phyloP scores from a whole-genome alignment of 306 rosid species.

The Delonix regia region DNA sequence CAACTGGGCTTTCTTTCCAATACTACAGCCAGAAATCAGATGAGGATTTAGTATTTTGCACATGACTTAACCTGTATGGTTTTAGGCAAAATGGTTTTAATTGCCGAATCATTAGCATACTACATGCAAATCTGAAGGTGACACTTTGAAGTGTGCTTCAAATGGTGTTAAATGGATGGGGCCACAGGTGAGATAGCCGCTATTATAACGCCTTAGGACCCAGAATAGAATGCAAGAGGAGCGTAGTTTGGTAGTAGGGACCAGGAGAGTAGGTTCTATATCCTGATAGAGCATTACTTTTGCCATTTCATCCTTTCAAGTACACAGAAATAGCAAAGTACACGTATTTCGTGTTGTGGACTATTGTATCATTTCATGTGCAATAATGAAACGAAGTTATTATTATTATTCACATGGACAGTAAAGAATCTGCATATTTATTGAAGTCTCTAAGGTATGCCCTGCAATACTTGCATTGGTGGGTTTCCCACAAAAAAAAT shows the following conservation, averaged over 20 bases:
- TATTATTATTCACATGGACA: background rate
- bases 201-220: conserved; percentile 23
- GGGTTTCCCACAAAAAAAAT: conserved; percentile 7
- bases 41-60: conserved; percentile 27
- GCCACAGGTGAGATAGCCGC: conserved; percentile 37
- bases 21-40: conserved; percentile 56
- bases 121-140: conserved; percentile 45
- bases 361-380: conserved; percentile 45
- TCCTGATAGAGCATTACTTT: conserved; percentile 51
- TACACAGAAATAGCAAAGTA: conserved; percentile 51
- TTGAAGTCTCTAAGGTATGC: background rate
- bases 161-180: conserved; percentile 32
- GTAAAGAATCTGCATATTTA: conserved; percentile 7
- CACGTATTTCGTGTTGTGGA: conserved; percentile 48
- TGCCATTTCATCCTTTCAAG: conserved; percentile 37
- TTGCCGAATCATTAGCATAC: conserved; percentile 31
- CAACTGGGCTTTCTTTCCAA: conserved; percentile 64
- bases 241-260: conserved; percentile 46
- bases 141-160: conserved; percentile 27
- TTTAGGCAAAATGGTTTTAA: conserved; percentile 1
- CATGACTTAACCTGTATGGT: conserved; percentile 22
- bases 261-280: conserved; percentile 47
- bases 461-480: background rate
- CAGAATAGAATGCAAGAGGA: conserved; percentile 32
- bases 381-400: conserved; percentile 42